Conservation (phyloP, 2,329 filamentous ascomycete species). For the Zasmidium angulare region DNA sequence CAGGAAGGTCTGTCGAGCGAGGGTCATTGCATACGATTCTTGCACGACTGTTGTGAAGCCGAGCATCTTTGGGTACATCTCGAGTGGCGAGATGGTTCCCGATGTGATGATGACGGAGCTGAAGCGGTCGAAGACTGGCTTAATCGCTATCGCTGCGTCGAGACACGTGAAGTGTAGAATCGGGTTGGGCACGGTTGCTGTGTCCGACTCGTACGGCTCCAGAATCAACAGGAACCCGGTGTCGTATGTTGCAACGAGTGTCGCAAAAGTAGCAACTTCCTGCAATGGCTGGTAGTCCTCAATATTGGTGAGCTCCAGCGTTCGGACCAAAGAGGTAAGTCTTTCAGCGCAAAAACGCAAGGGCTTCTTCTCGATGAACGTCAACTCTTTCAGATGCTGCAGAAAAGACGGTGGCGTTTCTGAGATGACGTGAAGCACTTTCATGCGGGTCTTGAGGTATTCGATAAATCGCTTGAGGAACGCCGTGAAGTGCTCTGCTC, state of each 20-base stretch:
- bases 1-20: slow-evolving; percentile 90
- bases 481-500: slow-evolving; percentile 92
- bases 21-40: slow-evolving; percentile 96
- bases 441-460: slow-evolving; percentile 94
- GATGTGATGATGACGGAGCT: slow-evolving; percentile 98
- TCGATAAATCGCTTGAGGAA: slow-evolving; percentile 97
- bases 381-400: slow-evolving; percentile 88
- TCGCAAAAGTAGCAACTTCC: slow-evolving; percentile 96
- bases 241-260: slow-evolving; percentile 92
- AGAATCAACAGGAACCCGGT: slow-evolving; percentile 93
- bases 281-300: slow-evolving; percentile 97
- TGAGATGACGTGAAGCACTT: slow-evolving; percentile 93
- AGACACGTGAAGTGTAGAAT: slow-evolving; percentile 96
- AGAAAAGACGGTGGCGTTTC: slow-evolving; percentile 95
- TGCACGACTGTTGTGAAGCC: slow-evolving; percentile 90
- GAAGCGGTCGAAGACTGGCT: slow-evolving; percentile 95
- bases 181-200: slow-evolving; percentile 91
- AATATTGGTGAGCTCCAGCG: slow-evolving; percentile 92
- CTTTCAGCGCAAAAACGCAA: slow-evolving; percentile 92
- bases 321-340: slow-evolving; percentile 89
- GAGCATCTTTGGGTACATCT: slow-evolving; percentile 99
- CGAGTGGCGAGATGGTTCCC: slow-evolving; percentile 90
- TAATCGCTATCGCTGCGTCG: slow-evolving; percentile 96
- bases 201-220: slow-evolving; percentile 96
- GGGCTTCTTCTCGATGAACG: slow-evolving; percentile 96